Evolutionary conservation across 805 yeast species (phyloP), one percentile per base, ranked within the genome.

Genomic region (Starmera amethionina): DNA sequence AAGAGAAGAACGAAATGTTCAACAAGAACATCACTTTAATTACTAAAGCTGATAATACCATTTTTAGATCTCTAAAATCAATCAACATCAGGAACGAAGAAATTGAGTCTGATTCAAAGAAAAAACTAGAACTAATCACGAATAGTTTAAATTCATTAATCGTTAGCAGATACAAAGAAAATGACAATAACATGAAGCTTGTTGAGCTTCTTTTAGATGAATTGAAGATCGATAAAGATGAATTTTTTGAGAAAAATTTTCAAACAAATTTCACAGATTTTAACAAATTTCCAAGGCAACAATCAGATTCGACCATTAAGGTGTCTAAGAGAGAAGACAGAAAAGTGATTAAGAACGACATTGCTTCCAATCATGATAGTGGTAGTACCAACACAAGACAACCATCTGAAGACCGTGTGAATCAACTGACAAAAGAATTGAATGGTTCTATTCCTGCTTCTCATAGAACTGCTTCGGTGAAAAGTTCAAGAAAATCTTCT

Each of bases 61-160:
- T 77, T 14, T 67, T 63, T 40, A 63, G 70, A n/a, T 61, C 73
- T 19, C 60, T 73, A 46, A 74, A 75, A 42, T 63, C 72, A 14
- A 55, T 76, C 42, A 58, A 67, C 10, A 64, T 65, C 44, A 71
- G 70, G 47, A 61, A 75, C 8, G 64, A 62, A 39, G 64, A 72
- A 32, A 55, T 77, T 55, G 82, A 77, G 44, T 75, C 73, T 46
- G 59, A 62, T 30, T 67, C 64, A 46, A 72, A 70, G 53, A 22
- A 22, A 22, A 22, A 22, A 5, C 3, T 22, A 22, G 27, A 22
- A 22, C 5, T 22, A 5, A 22, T 22, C 9, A 22, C 27, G 5
- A 6, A 22, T 22, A 4, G 2, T 22, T 8, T 22, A 5, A 22
- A 22, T 22, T 22, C 27, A 22, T 22, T 22, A 6, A 22, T 22